phyloP scores from a whole-genome alignment of 192 early-diverging fungal genomes.

The Helicostylum pulchrum region DNA sequence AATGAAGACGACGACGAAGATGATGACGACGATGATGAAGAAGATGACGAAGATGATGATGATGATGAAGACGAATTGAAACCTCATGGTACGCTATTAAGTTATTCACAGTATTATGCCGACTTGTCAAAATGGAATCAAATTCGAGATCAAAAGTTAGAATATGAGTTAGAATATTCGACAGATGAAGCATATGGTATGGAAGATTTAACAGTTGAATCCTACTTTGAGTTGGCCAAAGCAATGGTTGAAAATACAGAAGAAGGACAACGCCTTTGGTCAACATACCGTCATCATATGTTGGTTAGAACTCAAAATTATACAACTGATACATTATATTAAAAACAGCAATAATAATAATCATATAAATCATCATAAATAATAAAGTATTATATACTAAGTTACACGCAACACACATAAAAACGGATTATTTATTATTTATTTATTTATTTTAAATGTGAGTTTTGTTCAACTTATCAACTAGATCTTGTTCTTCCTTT shows the following conservation, averaged over 20 bases:
- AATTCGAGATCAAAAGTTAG: not conserved
- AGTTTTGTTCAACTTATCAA: slow-evolving; percentile 23
- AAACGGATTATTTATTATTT: not conserved
- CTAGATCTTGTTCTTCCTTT: slow-evolving; percentile 26
- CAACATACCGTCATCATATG: slow-evolving; percentile 21
- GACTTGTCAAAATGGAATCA: slow-evolving; percentile 29
- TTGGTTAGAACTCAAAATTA: slow-evolving; percentile 21
- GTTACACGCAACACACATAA: not conserved
- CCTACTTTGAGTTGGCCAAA: slow-evolving; percentile 25
- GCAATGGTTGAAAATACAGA: slow-evolving; percentile 13
- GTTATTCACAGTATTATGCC: slow-evolving; percentile 34
- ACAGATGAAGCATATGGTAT: slow-evolving; percentile 29
- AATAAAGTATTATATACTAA: no score
- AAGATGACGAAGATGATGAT: not conserved
- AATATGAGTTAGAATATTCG: slow-evolving; percentile 35
- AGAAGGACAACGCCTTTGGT: slow-evolving; percentile 3
- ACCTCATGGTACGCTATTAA: slow-evolving; percentile 23
- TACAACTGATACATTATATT: not conserved
- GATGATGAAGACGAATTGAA: not conserved
- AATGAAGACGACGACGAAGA: not conserved
- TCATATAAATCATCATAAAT: no score
- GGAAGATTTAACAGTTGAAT: slow-evolving; percentile 19
- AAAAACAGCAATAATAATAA: not conserved
- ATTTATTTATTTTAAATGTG: slow-evolving; percentile 21
- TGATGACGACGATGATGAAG: slow-evolving; percentile 1